These are phyloP conservation scores for Plasmodium gaboni DNA, from an alignment of 169 alveolate species.

Conservation along the genomic window DNA sequence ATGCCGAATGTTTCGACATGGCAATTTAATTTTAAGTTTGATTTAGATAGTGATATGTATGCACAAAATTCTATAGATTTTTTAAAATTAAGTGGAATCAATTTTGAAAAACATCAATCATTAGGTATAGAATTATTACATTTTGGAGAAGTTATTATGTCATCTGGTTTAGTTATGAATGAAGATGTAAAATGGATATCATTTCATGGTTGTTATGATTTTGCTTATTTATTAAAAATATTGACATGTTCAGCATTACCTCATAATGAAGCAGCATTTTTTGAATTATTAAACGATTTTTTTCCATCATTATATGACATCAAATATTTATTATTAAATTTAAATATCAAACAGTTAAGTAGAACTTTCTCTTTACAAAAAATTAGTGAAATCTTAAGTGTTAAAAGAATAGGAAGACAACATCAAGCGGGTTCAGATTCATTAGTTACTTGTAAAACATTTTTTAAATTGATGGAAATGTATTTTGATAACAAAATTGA, in stretches of 20 bases:
- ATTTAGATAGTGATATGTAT: slow-evolving; percentile 91
- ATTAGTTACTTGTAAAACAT: slow-evolving; percentile 95
- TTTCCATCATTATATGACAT: slow-evolving; percentile 97
- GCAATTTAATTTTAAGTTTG: slow-evolving; percentile 98
- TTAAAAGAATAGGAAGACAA: slow-evolving; percentile 95
- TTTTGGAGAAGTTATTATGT: slow-evolving; percentile 97
- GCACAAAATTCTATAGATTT: slow-evolving; percentile 95
- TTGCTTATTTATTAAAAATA: slow-evolving; percentile 95
- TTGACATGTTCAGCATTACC: slow-evolving; percentile 94
- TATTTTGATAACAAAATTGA: slow-evolving; percentile 90
- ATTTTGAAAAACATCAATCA: slow-evolving; percentile 93
- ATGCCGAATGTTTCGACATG: slow-evolving; percentile 93
- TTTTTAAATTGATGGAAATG: slow-evolving; percentile 91
- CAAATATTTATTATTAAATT: slow-evolving; percentile 92
- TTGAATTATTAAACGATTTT: slow-evolving; percentile 90
- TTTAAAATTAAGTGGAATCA: slow-evolving; percentile 96
- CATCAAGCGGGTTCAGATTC: slow-evolving; percentile 99
- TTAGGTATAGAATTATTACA: slow-evolving; percentile 94
- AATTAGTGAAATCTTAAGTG: slow-evolving; percentile 90
- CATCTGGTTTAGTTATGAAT: slow-evolving; percentile 96
- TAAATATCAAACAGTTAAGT: slow-evolving; percentile 87
- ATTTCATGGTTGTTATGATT: slow-evolving; percentile 98
- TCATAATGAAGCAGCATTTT: slow-evolving; percentile 93
- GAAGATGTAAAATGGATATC: slow-evolving; percentile 98
- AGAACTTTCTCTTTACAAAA: slow-evolving; percentile 88